Conservation (phyloP, 2,329 filamentous ascomycete species). For the Curvularia hawaiiensis region DNA sequence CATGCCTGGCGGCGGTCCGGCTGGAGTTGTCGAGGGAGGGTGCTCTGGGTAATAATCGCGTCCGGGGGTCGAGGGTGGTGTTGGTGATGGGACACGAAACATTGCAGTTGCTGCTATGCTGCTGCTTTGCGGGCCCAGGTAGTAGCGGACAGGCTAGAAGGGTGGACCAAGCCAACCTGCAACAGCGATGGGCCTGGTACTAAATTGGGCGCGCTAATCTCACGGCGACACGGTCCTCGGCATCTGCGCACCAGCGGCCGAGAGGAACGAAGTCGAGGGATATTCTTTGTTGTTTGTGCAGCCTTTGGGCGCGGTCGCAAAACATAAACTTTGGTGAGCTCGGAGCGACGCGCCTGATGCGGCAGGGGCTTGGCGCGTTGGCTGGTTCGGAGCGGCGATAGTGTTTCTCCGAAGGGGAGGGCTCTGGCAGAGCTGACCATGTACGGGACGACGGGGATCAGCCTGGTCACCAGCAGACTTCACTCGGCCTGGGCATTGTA, state of each 20-base stretch:
- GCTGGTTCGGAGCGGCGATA: constrained; percentile 3
- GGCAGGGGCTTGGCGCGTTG: constrained; percentile 19
- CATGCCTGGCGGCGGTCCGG: constrained; percentile 57
- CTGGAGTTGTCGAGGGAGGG: constrained; percentile 61
- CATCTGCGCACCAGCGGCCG: constrained; percentile 6
- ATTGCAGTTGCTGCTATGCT: constrained; percentile 26
- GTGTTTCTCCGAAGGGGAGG: not conserved
- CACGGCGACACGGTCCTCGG: not conserved
- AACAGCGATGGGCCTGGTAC: constrained; percentile 8
- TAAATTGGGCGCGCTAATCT: constrained; percentile 1
- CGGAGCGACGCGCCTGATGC: constrained; percentile 22
- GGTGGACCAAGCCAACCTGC: constrained; percentile 10
- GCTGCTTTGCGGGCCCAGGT: constrained; percentile 5
- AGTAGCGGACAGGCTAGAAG: constrained; percentile 4
- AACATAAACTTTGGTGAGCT: constrained; percentile 23
- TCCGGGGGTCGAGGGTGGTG: constrained; percentile 46
- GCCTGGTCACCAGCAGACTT: not conserved
- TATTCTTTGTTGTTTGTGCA: constrained; percentile 1
- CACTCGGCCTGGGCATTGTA: not conserved
- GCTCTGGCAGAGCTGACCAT: not conserved
- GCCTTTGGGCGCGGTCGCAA: constrained; percentile 20
- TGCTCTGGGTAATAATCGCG: constrained; percentile 32
- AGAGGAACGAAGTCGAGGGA: not conserved
- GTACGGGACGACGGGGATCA: not conserved
- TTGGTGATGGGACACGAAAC: constrained; percentile 43